phyloP scores from a whole-genome alignment of 805 yeast species.

The Nakazawaea ishiwadae region DNA sequence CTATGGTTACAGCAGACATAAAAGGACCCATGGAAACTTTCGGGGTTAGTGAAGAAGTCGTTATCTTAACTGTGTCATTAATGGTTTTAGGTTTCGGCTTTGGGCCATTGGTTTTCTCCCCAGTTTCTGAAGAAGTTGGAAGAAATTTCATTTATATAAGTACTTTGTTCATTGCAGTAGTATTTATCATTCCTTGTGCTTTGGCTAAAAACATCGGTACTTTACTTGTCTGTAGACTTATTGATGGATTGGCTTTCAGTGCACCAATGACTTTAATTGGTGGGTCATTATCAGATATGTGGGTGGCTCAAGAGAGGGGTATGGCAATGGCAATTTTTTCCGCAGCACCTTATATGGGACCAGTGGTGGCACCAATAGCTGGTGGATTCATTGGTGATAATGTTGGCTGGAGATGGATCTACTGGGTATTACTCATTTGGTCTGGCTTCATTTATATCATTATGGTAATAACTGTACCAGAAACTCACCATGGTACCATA shows the following conservation, averaged over 20 bases:
- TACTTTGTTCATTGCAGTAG: slow-evolving; percentile 50
- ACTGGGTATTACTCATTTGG: slow-evolving; percentile 54
- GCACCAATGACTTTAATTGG: slow-evolving; percentile 53
- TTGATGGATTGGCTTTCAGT: slow-evolving; percentile 43
- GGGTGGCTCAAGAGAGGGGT: slow-evolving; percentile 40
- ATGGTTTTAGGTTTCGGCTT: slow-evolving; percentile 61
- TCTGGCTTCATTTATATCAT: slow-evolving; percentile 39
- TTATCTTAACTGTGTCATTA: slow-evolving; percentile 51
- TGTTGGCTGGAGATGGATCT: slow-evolving; percentile 60
- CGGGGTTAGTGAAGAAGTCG: slow-evolving; percentile 49
- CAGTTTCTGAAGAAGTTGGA: slow-evolving; percentile 59
- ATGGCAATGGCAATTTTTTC: slow-evolving; percentile 47
- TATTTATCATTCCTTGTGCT: slow-evolving; percentile 60
- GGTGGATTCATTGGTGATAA: slow-evolving; percentile 56
- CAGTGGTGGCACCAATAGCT: slow-evolving; percentile 57
- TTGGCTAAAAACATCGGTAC: slow-evolving; percentile 58
- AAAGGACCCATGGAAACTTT: slow-evolving; percentile 45
- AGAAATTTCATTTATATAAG: slow-evolving; percentile 42
- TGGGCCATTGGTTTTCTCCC: slow-evolving; percentile 62
- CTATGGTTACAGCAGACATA: slow-evolving; percentile 60
- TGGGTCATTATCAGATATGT: slow-evolving; percentile 47
- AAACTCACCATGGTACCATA: slow-evolving; percentile 56
- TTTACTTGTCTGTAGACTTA: slow-evolving; percentile 40
- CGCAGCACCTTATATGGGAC: slow-evolving; percentile 69
- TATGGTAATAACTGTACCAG: slow-evolving; percentile 42